Base-by-base conservation (phyloP, 2,329 filamentous ascomycete species). In the Aschersonia sp. region DNA sequence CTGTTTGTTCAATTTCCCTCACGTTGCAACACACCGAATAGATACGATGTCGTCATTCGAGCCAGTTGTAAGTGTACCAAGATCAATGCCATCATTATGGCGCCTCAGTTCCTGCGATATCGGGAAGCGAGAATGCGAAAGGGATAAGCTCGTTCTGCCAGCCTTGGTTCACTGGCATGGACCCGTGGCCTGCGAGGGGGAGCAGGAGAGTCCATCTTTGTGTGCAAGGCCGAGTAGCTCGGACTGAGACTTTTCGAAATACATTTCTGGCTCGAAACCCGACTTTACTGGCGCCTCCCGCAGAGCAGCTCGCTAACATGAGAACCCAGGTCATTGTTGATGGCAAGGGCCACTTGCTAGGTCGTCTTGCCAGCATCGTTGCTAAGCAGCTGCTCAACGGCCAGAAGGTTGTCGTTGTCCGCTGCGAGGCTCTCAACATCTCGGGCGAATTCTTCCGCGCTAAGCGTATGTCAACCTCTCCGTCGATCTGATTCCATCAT, bases 391-490 rank as follows among this genome's bases (percentile, higher is more conserved):
- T 97, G 67, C 86, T 97, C 64, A 94, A 83, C 74, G 90, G 90
- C 70, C 90, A 97, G 79, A 97, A 97, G 85, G 94, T 98, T 70
- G 90, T 97, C 66, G 78, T 98, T 63, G 92, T 98, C 70, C 87
- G 92, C 79, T 94, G 86, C 76, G 92, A 98, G 78, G 88, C 87
- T 65, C 83, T 98, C 72, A 98, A 98, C 84, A 98, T 98, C 81
- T 98, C 92, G 62, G 92, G 92, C 77, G 92, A 97, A 80, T 98
- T 98, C 87, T 98, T 98, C 86, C 88, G 92, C 73, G 83, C 90
- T 62, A 98, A 98, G 85, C 85, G 92, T 98, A 95, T 74, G 90
- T 95, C 50, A 46, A n/a, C 12, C 30, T 30, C 30, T 9, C 40
- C 35, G 44, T 98, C 92, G 62, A 92, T 92, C 77, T 92, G 97